Base-by-base conservation (phyloP, 2,329 filamentous ascomycete genomes). In the Plectosphaerella sp. region DNA sequence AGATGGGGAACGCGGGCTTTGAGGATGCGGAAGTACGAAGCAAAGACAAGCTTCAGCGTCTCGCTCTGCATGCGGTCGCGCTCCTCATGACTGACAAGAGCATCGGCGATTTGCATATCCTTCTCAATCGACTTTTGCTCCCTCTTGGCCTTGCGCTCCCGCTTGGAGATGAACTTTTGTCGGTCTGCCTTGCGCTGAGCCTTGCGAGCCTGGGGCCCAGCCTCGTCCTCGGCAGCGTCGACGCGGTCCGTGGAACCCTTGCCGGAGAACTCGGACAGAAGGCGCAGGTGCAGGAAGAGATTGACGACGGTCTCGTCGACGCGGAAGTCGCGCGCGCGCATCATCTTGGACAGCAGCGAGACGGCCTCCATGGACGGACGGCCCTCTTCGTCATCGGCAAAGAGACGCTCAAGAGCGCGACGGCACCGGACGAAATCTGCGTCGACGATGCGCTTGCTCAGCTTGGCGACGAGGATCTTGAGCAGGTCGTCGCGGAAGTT, bases 11-110 rank as follows among this genome's bases (percentile, higher is more conserved):
- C 80, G 24, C 91, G 84, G 50, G 85, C 78, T 73, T 97, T 97
- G 43, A 99, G 75, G 51, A 97, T 93, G 49, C 92, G 87, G 71
- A 99, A 97, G 73, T 99, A 99, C 2, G 86, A 88, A 15, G 89
- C 89, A 66, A 99, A 99, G 11, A 99, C 94, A 53, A 97, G 79
- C 72, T 97, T 99, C 49, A 99, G 74, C 2, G 92, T 97, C 70
- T 99, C 95, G 5, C 91, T 88, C 70, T 99, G 94, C 80, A 96
- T 94, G 61, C 87, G 84, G 64, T 97, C 94, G 49, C 90, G 84
- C 69, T 97, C 91, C 68, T 99, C 93, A 63, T 97, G 89, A 59
- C 86, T 89, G 55, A 97, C 93, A 5, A 89, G 79, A 2, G 94
- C 94, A 67, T 97, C 92, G 2, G 94, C 93, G 63, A 93, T 86